A percentile compares a stretch with the other conserved stretches of the same genome.
phyloP scores from a whole-genome alignment of 2,329 filamentous ascomycete genomes.

The Neonectria sp. region DNA sequence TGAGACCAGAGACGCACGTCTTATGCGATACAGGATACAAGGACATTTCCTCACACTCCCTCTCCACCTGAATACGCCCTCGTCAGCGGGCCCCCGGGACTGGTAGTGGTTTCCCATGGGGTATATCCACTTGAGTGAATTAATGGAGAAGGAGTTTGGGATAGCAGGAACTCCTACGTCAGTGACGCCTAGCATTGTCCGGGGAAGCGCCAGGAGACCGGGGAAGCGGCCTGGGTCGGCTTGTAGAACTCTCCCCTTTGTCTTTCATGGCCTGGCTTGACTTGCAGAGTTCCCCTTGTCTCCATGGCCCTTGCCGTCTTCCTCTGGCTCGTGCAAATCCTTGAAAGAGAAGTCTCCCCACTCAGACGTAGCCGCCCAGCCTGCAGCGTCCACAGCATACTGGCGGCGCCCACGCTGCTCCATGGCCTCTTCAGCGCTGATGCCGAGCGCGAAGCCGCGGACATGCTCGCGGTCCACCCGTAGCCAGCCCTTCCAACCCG shows the following conservation, averaged over 20 bases:
- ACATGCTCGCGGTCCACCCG: conserved; percentile 63
- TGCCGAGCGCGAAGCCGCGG: conserved; percentile 55
- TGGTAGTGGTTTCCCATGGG: background rate
- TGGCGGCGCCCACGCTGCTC: conserved; percentile 57
- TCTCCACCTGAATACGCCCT: conserved; percentile 7
- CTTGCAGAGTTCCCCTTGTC: background rate
- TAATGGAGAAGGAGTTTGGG: background rate
- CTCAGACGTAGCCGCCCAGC: conserved; percentile 63
- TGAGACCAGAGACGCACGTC: conserved; percentile 7
- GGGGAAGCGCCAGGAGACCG: conserved; percentile 1
- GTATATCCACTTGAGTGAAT: conserved; percentile 4
- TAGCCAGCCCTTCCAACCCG: conserved; percentile 66
- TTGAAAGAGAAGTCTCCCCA: conserved; percentile 66
- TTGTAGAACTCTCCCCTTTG: background rate
- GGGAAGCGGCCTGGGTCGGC: background rate
- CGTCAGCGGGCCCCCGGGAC: background rate
- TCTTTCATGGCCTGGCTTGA: background rate
- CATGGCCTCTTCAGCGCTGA: conserved; percentile 63
- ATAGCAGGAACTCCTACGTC: conserved; percentile 18
- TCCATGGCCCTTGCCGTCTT: conserved; percentile 3
- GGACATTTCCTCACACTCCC: conserved; percentile 5
- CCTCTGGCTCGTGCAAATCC: conserved; percentile 28
- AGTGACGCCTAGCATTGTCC: conserved; percentile 9
- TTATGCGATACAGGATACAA: conserved; percentile 2
- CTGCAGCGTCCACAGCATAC: conserved; percentile 57